Percentiles rank a stretch among this genome's conserved stretches.
phyloP scores from a whole-genome alignment of 495 filamentous ascomycete genomes.

The Rusavskia elegans region DNA sequence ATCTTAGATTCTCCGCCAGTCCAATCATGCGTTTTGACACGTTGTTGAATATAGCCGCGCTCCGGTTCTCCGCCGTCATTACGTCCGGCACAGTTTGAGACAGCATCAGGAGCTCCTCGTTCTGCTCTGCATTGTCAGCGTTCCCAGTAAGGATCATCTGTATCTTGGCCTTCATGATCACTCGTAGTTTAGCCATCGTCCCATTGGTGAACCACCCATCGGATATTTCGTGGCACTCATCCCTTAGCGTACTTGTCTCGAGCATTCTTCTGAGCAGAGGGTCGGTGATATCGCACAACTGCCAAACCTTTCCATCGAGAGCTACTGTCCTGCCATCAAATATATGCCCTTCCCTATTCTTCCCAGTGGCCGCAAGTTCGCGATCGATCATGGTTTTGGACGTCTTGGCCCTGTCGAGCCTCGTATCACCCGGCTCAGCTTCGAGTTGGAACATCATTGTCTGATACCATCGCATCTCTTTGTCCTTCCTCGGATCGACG shows the following conservation, averaged over 20 bases:
- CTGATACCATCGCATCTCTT: conserved; percentile 66
- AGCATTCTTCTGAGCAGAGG: conserved; percentile 45
- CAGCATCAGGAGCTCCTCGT: conserved; percentile 22
- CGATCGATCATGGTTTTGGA: not conserved
- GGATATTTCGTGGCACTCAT: conserved; percentile 25
- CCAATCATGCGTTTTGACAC: not conserved
- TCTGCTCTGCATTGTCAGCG: conserved; percentile 33
- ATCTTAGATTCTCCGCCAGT: not conserved
- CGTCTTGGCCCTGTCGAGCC: conserved; percentile 1
- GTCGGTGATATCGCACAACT: conserved; percentile 82
- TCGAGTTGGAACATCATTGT: conserved; percentile 63
- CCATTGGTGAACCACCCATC: conserved; percentile 76
- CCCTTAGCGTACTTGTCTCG: conserved; percentile 24
- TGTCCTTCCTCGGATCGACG: conserved; percentile 64
- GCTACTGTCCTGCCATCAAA: conserved; percentile 61
- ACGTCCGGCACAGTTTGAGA: conserved; percentile 24
- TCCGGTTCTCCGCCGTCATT: not conserved
- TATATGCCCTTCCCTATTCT: conserved; percentile 36
- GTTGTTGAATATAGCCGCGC: not conserved
- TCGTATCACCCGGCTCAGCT: conserved; percentile 3
- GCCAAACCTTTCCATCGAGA: conserved; percentile 73
- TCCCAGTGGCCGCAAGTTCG: conserved; percentile 11
- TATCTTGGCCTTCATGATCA: conserved; percentile 76
- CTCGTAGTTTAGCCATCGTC: conserved; percentile 61
- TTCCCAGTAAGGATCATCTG: conserved; percentile 26